Base-by-base conservation (phyloP, 495 filamentous ascomycete species). In the Aspergillus coremiiformis region DNA sequence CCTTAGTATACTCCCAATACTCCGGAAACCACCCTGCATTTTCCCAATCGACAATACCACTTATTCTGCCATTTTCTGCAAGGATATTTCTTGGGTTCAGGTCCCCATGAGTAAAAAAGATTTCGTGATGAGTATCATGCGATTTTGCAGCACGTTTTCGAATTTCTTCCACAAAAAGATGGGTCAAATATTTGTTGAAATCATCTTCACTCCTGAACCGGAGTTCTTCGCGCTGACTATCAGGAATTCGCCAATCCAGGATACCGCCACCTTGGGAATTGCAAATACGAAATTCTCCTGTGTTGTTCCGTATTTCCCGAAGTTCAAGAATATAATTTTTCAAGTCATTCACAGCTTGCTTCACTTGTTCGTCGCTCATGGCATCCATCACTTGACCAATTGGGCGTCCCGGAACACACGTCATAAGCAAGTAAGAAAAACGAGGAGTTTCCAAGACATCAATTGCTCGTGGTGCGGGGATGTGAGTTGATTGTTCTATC, bases 1-100 rank as follows among this genome's bases (percentile, higher is more conserved):
- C 27, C 27, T 48, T 35, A 17, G 47, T 42, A 42, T 50, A 50
- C n/a, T 50, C 47, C 35, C 47, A 42, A 30, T 50, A 42, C 21
- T 50, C 35, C 6, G 47, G 47, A 26, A 50, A 50, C 33, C 47
- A 50, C 9, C 47, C 33, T 11, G 47, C 47, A 50, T 50, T 29
- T 30, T 42, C 47, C 47, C 47, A 42, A 20, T 50, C 4, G 5
- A 48, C 27, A 35, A 48, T 35, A 20, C 6, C 29, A 35, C n/a
- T 48, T 3, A 48, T 35, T 32, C 45, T 19, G 45, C 29, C 29
- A 14, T 35, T 21, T 35, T 48, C 27, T 10, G 15, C 45, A 17
- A 48, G 29, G 12, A 48, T 48, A 35, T 48, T 35, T 21, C 45
- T 21, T 11, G 45, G 45, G 21, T 20, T 35, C 5, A 48, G 30